A percentile compares a stretch with the other conserved stretches of the same genome.
phyloP scores from a whole-genome alignment of 805 yeast genomes.

The Ogataea siamensis region DNA sequence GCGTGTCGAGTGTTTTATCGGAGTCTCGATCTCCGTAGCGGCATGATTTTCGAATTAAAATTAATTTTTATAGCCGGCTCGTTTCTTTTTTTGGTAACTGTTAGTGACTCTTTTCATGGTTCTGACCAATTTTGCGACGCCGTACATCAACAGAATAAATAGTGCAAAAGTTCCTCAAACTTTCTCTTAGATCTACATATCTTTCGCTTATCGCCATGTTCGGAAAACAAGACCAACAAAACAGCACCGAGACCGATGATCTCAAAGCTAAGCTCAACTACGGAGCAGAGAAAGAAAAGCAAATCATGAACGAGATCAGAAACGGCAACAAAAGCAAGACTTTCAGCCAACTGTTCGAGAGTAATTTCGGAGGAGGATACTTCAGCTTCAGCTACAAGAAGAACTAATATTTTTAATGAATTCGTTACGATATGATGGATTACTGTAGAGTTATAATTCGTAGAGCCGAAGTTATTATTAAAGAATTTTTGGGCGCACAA shows the following conservation, averaged over 20 bases:
- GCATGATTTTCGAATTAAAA: not conserved
- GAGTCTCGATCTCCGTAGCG: not conserved
- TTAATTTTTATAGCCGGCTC: not conserved
- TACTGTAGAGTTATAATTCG: not conserved
- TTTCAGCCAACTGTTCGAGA: constrained; percentile 29
- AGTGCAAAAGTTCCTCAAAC: not conserved
- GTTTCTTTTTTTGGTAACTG: constrained; percentile 1
- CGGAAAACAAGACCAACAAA: constrained; percentile 30
- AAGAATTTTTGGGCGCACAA: no score
- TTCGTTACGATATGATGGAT: not conserved
- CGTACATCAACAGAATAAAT: constrained; percentile 1
- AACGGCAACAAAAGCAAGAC: constrained; percentile 27
- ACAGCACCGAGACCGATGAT: constrained; percentile 31
- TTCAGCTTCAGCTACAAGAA: constrained; percentile 33
- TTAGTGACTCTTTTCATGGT: not conserved
- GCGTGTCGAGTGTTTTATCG: no score
- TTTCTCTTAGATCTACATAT: not conserved
- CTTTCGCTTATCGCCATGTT: constrained; percentile 23
- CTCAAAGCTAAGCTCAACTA: constrained; percentile 33
- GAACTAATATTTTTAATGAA: constrained; percentile 6
- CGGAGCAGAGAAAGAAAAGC: constrained; percentile 41
- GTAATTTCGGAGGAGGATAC: constrained; percentile 31
- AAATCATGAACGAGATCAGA: constrained; percentile 39
- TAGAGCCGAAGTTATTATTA: constrained; percentile 1
- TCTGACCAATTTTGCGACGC: constrained; percentile 1